Evolutionary conservation across 257 asterid genomes (phyloP).

Genomic region (Misopates orontium): DNA sequence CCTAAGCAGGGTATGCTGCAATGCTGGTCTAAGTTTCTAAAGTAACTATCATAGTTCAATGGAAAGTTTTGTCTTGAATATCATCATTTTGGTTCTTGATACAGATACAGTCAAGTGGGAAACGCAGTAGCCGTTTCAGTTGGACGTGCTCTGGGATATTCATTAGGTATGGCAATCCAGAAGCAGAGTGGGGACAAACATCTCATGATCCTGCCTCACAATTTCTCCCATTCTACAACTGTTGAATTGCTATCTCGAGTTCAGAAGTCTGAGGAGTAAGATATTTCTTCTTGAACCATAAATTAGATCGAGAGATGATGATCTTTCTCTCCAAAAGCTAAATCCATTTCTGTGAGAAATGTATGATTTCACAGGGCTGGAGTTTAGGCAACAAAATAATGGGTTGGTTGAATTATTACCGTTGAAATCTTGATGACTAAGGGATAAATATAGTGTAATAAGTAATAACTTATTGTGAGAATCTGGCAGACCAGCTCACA

Average conservation of each 20-base stretch:
- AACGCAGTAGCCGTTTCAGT: conserved; percentile 59
- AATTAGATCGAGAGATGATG: conserved; percentile 25
- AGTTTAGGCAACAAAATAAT: background rate
- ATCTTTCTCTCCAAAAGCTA: conserved; percentile 18
- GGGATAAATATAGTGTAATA: conserved; percentile 9
- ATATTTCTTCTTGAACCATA: background rate
- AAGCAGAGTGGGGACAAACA: conserved; percentile 41
- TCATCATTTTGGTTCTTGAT: background rate
- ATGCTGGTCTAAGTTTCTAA: too few relatives aligned
- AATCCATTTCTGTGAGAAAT: background rate
- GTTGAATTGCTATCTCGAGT: conserved; percentile 31
- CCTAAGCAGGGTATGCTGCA: too few relatives aligned
- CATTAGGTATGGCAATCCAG: conserved; percentile 51
- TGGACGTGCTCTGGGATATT: conserved; percentile 51
- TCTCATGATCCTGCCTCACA: conserved; percentile 50
- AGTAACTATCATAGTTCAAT: too few relatives aligned
- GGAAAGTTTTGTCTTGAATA: background rate
- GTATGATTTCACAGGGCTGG: conserved; percentile 6
- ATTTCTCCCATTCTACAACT: conserved; percentile 52
- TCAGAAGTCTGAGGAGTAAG: conserved; percentile 16
- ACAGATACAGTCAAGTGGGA: conserved; percentile 53
- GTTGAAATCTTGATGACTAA: background rate
- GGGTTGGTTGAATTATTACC: background rate
- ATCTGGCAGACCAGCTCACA: background rate
- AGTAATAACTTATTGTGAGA: background rate